Evolutionary conservation across 1,284 basidiomycete genomes (phyloP), one percentile per base, ranked within the genome.

Genomic region (Porodaedalea pini): DNA sequence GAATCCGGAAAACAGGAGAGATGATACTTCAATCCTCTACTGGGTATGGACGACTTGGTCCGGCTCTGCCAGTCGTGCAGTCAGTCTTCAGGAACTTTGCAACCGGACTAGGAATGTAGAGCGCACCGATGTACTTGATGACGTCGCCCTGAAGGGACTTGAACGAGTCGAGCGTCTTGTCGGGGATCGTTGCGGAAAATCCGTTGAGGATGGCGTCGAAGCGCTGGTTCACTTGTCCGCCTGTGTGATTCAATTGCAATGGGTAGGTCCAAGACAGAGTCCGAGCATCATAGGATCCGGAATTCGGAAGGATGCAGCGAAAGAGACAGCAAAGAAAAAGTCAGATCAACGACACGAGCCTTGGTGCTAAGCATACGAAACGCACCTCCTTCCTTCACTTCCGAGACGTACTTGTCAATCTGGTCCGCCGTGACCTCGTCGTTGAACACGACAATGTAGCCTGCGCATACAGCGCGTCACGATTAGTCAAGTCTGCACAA

Each of bases 381-480:
- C 65, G 29, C 54, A 73, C 81, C 80, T 55, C 75, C 74, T 6
- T 60, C 61, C 31, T 67, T 65, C 10, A 85, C 72, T 3, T 75
- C 67, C 0, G 69, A 58, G 2, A 66, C 73, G 59, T 77, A 79
- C 54, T 78, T 64, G 37, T 78, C 63, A 44, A 85, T 73, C 52
- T 76, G 66, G 1, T 73, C 75, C 32, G 69, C 49, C n/a, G 75
- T 67, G 51, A 73, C 78, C 43, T 58, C 55, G 8, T 77, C 69
- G 66, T 83, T 83, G 73, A 84, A 84, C n/a, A 81, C 75, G 43
- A 85, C 77, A 60, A 85, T 82, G 66, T 75, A 83, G 61, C 69
- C 80, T 81, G 19, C 40, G 43, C 25, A 62, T 41, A 50, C 23
- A 34, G 37, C 13, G n/a, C 10, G 17, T 29, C 23, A 19, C n/a